phyloP scores from a whole-genome alignment of 2,329 filamentous ascomycete genomes.

The Hyphodiscus sp. region DNA sequence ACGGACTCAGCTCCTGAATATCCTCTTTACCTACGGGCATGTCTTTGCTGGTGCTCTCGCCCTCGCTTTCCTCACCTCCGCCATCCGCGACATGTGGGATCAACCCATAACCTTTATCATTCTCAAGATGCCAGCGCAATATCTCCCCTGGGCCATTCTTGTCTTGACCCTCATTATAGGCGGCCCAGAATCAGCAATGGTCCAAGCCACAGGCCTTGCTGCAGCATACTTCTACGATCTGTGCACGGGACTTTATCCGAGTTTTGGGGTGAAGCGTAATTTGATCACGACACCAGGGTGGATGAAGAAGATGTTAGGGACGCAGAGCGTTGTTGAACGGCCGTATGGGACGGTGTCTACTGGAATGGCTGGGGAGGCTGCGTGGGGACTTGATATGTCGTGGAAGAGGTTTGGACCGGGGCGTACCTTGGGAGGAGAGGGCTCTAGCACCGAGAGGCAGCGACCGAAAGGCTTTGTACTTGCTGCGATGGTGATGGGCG shows the following conservation, averaged over 20 bases:
- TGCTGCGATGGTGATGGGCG: constrained; percentile 7
- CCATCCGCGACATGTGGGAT: constrained; percentile 74
- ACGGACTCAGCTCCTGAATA: constrained; percentile 39
- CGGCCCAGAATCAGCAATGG: constrained; percentile 48
- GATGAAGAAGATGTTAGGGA: constrained; percentile 6
- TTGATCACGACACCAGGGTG: constrained; percentile 60
- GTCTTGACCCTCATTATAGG: constrained; percentile 62
- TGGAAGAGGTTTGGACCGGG: constrained; percentile 96
- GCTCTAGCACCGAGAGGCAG: not conserved
- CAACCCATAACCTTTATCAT: constrained; percentile 70
- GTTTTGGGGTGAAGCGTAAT: constrained; percentile 74
- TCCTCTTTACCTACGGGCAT: constrained; percentile 37
- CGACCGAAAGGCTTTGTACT: constrained; percentile 3
- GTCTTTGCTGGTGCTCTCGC: constrained; percentile 57
- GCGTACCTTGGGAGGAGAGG: constrained; percentile 48
- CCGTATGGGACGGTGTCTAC: constrained; percentile 8
- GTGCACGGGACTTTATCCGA: constrained; percentile 74
- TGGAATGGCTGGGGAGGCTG: not conserved
- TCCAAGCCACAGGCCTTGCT: constrained; percentile 66
- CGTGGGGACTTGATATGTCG: constrained; percentile 10
- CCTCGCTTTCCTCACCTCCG: constrained; percentile 73
- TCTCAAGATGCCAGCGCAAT: constrained; percentile 72
- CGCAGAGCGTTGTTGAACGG: constrained; percentile 3
- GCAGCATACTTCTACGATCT: constrained; percentile 87
- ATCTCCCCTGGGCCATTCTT: constrained; percentile 73